These are phyloP conservation scores for Cladophialophora exuberans DNA, from an alignment of 2,329 filamentous ascomycete species.

Conservation along the genomic window DNA sequence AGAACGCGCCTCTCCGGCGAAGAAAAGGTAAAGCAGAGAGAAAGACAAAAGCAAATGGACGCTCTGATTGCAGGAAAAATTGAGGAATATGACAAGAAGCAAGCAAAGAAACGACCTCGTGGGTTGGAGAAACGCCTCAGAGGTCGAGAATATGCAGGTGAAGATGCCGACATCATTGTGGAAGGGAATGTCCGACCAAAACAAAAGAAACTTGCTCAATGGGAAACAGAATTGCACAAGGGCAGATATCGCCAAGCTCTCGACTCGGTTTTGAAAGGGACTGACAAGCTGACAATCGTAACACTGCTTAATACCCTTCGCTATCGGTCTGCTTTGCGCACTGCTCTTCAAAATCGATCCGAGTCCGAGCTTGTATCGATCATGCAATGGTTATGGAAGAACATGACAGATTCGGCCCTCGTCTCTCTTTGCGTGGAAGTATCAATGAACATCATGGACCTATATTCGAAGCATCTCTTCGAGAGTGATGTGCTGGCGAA, in stretches of 20 bases:
- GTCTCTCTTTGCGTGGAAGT: constrained; percentile 81
- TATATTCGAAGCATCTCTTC: constrained; percentile 81
- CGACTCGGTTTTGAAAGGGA: constrained; percentile 71
- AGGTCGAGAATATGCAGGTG: constrained; percentile 79
- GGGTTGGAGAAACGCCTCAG: constrained; percentile 65
- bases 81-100: constrained; percentile 73
- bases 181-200: constrained; percentile 70
- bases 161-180: constrained; percentile 86
- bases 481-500: constrained; percentile 73
- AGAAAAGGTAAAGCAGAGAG: constrained; percentile 74
- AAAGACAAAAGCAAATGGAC: constrained; percentile 82
- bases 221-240: constrained; percentile 81
- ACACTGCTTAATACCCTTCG: constrained; percentile 82
- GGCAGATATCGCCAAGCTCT: constrained; percentile 77
- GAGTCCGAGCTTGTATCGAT: constrained; percentile 81
- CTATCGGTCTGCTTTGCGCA: constrained; percentile 81
- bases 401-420: constrained; percentile 77
- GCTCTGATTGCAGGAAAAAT: constrained; percentile 77
- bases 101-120: constrained; percentile 62
- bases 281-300: constrained; percentile 65
- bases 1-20: constrained; percentile 84
- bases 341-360: constrained; percentile 78
- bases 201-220: constrained; percentile 68
- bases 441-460: constrained; percentile 77
- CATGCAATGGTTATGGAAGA: constrained; percentile 77